Percentiles rank a stretch among this genome's conserved stretches.
Evolutionary conservation across 352 stramenopile genomes (phyloP).

Genomic region (Phytophthora brassicae): DNA sequence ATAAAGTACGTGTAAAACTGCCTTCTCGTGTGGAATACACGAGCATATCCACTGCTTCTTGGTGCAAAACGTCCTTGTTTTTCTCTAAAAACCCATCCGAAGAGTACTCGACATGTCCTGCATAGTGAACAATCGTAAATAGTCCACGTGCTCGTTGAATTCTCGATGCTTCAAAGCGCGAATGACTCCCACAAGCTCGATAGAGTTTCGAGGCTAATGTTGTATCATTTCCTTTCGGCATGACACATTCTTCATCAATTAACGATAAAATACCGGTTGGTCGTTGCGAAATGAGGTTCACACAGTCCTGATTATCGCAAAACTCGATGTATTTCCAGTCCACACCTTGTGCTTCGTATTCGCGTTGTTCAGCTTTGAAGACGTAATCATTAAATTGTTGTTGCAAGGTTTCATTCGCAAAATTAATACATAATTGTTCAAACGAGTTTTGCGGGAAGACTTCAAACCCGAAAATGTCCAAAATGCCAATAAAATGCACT

Average conservation of each 20-base stretch:
- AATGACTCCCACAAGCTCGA: constrained; percentile 56
- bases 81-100: constrained; percentile 80
- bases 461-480: constrained; percentile 94
- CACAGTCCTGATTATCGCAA: constrained; percentile 86
- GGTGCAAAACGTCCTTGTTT: constrained; percentile 86
- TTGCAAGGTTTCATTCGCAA: constrained; percentile 88
- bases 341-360: constrained; percentile 84
- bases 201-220: constrained; percentile 86
- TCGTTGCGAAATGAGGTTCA: constrained; percentile 90
- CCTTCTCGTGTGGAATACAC: constrained; percentile 68
- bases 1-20: constrained; percentile 75
- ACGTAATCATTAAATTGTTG: constrained; percentile 90
- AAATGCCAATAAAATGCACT: constrained; percentile 85
- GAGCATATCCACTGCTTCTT: constrained; percentile 81
- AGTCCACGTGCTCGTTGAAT: constrained; percentile 72
- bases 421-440: constrained; percentile 92
- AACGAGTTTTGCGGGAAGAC: constrained; percentile 91
- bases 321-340: constrained; percentile 87
- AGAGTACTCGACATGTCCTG: constrained; percentile 80
- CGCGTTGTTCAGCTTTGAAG: constrained; percentile 85
- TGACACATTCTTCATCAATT: constrained; percentile 89
- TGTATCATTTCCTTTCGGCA: constrained; percentile 82
- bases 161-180: constrained; percentile 68
- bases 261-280: constrained; percentile 81
- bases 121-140: constrained; percentile 86